Evolutionary conservation across 1,284 basidiomycete genomes (phyloP), one percentile per base, ranked within the genome.

Genomic region (Flammula alnicola): DNA sequence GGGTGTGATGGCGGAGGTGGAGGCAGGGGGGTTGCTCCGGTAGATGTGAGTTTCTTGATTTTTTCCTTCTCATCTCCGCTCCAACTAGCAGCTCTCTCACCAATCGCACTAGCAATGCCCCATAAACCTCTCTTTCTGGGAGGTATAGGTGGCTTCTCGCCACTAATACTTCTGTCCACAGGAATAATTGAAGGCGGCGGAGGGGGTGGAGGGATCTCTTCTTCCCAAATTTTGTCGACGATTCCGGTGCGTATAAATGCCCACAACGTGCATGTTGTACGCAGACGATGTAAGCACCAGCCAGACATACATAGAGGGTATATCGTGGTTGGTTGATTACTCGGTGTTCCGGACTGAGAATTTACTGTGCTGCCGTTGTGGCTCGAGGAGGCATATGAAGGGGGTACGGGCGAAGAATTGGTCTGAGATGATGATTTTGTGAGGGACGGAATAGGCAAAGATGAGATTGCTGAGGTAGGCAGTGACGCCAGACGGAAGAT

Each of bases 191-290:
- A 12, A 44, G 50, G 42, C 5, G 63, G 60, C 0, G 67, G 64
- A 3, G 71, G 62, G 6, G 68, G 66, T 35, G 64, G 68, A 6
- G 75, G 63, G 20, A 78, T 71, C 53, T 88, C 90, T 57, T 95
- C 93, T 51, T 92, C 83, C 88, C 95, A 93, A 2, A 97, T 73
- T 47, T 86, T 87, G 52, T 93, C 89, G 23, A 96, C 77, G 49
- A 97, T 76, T 12, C 88, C 83, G 1, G 81, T 84, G 23, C 93
- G 83, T 31, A 97, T 81, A 64, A 93, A 97, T 16, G 89, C 84
- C 93, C 95, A 97, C 19, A 97, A 75, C 8, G 89, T 89, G 67
- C 94, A 96, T 14, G 93, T 93, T n/a, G 88, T 80, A 9, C 94
- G 81, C 14, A 97, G 73, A 5, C 93, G 80, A 2, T 77, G 65